Evolutionary conservation across 306 rosid genomes (phyloP).

Genomic region (Sphenostylis stenocarpa): DNA sequence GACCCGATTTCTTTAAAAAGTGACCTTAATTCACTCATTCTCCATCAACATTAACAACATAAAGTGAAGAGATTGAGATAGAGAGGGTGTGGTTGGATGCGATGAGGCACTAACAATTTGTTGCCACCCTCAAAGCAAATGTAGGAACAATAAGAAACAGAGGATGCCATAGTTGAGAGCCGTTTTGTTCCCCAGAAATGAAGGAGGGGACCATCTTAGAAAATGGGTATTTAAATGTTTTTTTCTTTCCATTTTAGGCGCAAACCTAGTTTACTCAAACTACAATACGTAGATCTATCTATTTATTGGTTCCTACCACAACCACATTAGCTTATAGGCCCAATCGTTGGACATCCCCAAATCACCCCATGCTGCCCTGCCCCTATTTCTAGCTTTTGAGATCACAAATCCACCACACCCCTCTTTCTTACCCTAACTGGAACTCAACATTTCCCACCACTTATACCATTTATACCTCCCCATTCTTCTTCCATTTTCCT

Average conservation of each 20-base stretch:
- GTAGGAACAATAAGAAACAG: conserved; percentile 36
- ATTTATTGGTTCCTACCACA: conserved; percentile 41
- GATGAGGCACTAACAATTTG: conserved; percentile 1
- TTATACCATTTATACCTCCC: conserved; percentile 17
- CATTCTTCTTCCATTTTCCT: too few relatives aligned
- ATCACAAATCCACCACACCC: conserved; percentile 15
- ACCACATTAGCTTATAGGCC: background rate
- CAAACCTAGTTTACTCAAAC: conserved; percentile 30
- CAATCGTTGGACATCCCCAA: conserved; percentile 20
- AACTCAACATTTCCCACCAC: conserved; percentile 17
- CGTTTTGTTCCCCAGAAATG: conserved; percentile 31
- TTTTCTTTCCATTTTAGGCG: conserved; percentile 39
- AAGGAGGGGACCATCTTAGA: conserved; percentile 20
- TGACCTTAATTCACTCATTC: too few relatives aligned
- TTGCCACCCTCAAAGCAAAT: conserved; percentile 41
- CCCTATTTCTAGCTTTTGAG: conserved; percentile 36
- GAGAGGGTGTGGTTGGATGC: background rate
- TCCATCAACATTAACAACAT: too few relatives aligned
- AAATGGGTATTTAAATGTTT: conserved; percentile 20
- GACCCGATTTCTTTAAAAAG: too few relatives aligned
- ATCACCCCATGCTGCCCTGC: conserved; percentile 12
- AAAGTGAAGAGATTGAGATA: too few relatives aligned
- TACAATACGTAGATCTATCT: conserved; percentile 25
- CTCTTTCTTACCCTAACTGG: conserved; percentile 28
- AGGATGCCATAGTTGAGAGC: conserved; percentile 15